Base-by-base conservation (phyloP, 129 eudicot species). In the Artemisia argyi region DNA sequence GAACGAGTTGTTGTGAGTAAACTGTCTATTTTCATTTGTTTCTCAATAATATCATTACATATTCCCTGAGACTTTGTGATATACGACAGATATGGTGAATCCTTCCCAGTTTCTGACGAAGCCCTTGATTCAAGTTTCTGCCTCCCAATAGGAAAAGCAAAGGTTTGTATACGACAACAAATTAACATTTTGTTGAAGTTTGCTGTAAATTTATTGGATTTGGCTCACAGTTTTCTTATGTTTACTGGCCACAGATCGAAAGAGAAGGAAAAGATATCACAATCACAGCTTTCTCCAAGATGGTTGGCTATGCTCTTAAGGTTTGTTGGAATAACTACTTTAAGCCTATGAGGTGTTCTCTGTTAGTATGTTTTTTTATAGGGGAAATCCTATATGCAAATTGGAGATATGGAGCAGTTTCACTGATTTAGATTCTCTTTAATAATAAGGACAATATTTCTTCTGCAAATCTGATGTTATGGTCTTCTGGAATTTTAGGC, bases 281-380 rank as follows among this genome's bases (percentile, higher is more conserved):
- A 3, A 90, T 90, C 66, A 81, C 85, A 52, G 91, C 97, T 58
- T 90, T 87, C 78, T 90, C 97, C 17, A 90, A 90, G 78, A 90
- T 90, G 95, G 95, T 90, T 57, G 95, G 97, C 69, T 90, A 75
- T 81, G 86, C 91, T 51, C 95, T 90, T 64, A 79, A 90, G 95
- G 97, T 87, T 62, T 51, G 85, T 80, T 73, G 20, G 46, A 46
- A 50, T 53, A 46, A 59, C 61, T 73, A 66, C 46, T 59, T 24
- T 18, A 50, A 52, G 46, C 13, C 51, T 42, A 42, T 39, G 47
- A 14, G 30, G 44, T 3, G 15, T 57, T 4, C 20, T 12, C 14
- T 18, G 35, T 4, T 30, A n/a, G n/a, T n/a, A 30, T 30, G 35
- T 30, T 30, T 30, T 62, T 14, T 47, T 48, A 6, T 12, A 48